phyloP scores from a whole-genome alignment of 257 asterid genomes.

The Marsdenia floribunda region DNA sequence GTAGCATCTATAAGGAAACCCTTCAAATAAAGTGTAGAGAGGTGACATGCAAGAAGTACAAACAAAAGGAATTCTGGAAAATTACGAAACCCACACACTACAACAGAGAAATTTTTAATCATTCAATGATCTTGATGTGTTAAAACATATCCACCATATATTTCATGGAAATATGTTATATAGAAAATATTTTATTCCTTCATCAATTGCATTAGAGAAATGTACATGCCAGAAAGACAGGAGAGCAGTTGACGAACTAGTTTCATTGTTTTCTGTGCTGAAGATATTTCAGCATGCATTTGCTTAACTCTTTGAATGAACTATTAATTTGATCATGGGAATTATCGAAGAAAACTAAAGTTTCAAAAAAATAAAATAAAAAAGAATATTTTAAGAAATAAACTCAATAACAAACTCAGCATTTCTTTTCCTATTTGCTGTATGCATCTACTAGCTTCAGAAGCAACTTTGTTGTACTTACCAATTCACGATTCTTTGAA shows the following conservation, averaged over 20 bases:
- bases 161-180: not conserved
- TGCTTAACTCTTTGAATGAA: not conserved
- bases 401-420: not conserved
- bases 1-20: not conserved
- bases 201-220: not conserved
- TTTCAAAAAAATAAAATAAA: not conserved
- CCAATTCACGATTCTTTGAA: constrained; percentile 56
- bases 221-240: not conserved
- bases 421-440: not conserved
- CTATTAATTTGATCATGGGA: not conserved
- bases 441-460: not conserved
- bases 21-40: not conserved
- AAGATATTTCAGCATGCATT: not conserved
- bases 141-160: not conserved
- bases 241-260: not conserved
- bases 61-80: not conserved
- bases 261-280: not conserved
- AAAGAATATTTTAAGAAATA: not conserved
- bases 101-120: not conserved
- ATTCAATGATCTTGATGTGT: not conserved
- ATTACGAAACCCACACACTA: not conserved
- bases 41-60: not conserved
- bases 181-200: not conserved
- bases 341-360: not conserved
- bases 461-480: constrained; percentile 24